Conservation (phyloP, 2,329 filamentous ascomycete genomes). For the Fusarium fujikuroi region DNA sequence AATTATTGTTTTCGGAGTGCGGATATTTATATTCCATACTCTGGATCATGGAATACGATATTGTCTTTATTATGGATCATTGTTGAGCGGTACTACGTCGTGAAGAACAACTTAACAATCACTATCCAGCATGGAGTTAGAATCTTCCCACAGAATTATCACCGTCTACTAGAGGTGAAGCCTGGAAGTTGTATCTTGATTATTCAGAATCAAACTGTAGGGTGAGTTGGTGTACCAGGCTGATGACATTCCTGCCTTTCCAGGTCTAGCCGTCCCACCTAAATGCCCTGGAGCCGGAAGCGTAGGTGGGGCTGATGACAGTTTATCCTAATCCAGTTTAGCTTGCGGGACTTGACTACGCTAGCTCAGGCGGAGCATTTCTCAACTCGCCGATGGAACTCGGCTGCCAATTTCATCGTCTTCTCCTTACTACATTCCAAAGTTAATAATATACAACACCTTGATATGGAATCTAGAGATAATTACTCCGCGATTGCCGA, state of each 20-base stretch:
- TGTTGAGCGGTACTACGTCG: rapidly evolving
- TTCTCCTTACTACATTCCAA: too few species aligned
- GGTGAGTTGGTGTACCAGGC: neutral
- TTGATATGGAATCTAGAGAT: neutral
- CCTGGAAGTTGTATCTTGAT: neutral
- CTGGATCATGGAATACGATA: too few species aligned
- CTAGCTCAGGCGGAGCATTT: too few species aligned
- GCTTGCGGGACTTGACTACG: neutral
- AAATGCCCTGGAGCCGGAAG: rapidly evolving
- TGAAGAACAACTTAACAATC: neutral
- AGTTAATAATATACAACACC: rapidly evolving
- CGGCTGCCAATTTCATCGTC: neutral
- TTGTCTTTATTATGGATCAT: neutral
- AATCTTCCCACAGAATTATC: rapidly evolving
- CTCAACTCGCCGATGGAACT: too few species aligned
- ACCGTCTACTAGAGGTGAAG: too few species aligned
- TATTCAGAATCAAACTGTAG: neutral
- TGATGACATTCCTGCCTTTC: neutral
- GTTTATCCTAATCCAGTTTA: neutral
- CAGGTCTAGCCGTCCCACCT: neutral
- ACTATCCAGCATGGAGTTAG: rapidly evolving
- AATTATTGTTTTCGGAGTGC: too few species aligned
- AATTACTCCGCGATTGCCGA: neutral
- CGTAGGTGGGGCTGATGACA: neutral
- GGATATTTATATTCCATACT: too few species aligned